phyloP scores from a whole-genome alignment of 768 basidiomycete genomes.

The Hypholoma sublateritium region DNA sequence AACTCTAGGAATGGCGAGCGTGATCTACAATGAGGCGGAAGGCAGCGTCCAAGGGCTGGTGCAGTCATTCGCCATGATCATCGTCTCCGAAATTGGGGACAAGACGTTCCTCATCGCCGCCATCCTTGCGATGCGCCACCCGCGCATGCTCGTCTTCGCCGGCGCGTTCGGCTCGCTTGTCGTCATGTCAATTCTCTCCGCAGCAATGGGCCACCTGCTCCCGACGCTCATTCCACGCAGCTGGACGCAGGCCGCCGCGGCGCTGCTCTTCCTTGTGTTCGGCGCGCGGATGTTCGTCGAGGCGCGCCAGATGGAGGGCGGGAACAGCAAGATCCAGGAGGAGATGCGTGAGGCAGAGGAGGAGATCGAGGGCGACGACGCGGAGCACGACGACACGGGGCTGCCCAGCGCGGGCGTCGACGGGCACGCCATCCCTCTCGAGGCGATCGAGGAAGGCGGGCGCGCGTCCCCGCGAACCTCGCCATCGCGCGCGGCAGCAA shows the following conservation, averaged over 20 bases:
- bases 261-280: constrained; percentile 85
- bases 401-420: constrained; percentile 25
- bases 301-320: constrained; percentile 74
- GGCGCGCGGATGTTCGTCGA: constrained; percentile 89
- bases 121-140: constrained; percentile 90
- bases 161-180: constrained; percentile 88
- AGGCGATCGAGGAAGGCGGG: constrained; percentile 74
- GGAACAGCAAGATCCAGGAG: constrained; percentile 82
- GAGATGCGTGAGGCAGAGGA: constrained; percentile 97
- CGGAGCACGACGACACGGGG: constrained; percentile 44
- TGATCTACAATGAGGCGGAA: constrained; percentile 15
- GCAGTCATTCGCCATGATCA: constrained; percentile 88
- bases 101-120: constrained; percentile 89
- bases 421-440: constrained; percentile 54
- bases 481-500: constrained; percentile 13
- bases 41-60: constrained; percentile 54
- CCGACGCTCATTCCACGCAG: constrained; percentile 75
- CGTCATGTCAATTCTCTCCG: constrained; percentile 92
- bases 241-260: constrained; percentile 74
- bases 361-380: constrained; percentile 86
- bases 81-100: constrained; percentile 93
- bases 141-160: constrained; percentile 79
- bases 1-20: too few relatives aligned
- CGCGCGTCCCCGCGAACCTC: constrained; percentile 8
- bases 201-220: constrained; percentile 89